Conservation (phyloP, 305 asterid species). For the Withania somnifera region DNA sequence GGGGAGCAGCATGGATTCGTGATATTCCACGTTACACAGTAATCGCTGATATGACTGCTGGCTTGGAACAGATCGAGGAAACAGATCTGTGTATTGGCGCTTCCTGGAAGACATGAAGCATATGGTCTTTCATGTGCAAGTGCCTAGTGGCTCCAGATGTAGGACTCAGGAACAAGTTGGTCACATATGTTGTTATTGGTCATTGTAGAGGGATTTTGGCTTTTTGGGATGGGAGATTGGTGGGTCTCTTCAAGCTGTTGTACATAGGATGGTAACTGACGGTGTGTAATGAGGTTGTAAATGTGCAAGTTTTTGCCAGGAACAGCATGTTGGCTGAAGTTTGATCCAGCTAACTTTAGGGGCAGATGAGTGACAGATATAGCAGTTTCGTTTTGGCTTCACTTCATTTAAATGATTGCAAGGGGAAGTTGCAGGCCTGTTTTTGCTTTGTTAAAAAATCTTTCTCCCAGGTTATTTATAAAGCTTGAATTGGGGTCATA, state of each 20-base stretch:
- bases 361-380: neutral
- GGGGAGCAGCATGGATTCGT: neutral
- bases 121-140: neutral
- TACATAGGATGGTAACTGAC: slow-evolving; percentile 1
- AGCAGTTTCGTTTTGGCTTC: slow-evolving; percentile 5
- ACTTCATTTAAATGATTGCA: slow-evolving; percentile 4
- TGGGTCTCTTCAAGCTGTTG: slow-evolving; percentile 3
- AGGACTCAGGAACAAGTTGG: slow-evolving; percentile 5
- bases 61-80: neutral
- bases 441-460: neutral
- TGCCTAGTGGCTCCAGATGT: slow-evolving; percentile 6
- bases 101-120: neutral
- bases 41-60: neutral
- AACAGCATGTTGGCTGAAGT: slow-evolving; percentile 1
- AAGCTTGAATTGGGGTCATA: neutral
- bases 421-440: slow-evolving; percentile 6
- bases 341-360: neutral
- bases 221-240: slow-evolving; percentile 7
- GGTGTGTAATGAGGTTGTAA: slow-evolving; percentile 11
- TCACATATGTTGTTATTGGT: neutral
- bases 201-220: slow-evolving; percentile 1
- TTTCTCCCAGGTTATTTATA: neutral
- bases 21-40: neutral
- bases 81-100: neutral
- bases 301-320: slow-evolving; percentile 7